Base-by-base conservation (phyloP, 2,329 filamentous ascomycete genomes). In the Epichloe scottii region DNA sequence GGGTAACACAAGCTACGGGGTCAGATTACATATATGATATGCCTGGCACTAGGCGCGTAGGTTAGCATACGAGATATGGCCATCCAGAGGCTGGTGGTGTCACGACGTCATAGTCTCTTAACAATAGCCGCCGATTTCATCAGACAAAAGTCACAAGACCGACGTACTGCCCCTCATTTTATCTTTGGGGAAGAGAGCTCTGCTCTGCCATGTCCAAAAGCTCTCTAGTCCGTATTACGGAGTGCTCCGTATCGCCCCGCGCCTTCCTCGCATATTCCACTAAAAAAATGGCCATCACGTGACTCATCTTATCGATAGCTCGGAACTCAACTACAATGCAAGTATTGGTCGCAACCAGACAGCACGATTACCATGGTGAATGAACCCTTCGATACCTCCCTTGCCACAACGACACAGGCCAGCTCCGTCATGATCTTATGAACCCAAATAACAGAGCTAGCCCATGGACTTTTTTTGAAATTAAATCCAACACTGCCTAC, bases 231-330 rank as follows among this genome's bases (percentile, higher is more conserved):
- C n/a, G n/a, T n/a, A n/a, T n/a, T n/a, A n/a, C n/a, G n/a, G n/a
- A n/a, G n/a, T n/a, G n/a, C n/a, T n/a, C n/a, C n/a, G n/a, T n/a
- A n/a, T n/a, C n/a, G 34, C 41, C 50, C 41, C 21, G 49, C 46
- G 41, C 26, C 48, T 53, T 51, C 40, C 37, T 19, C 51, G 52
- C 49, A 53, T 53, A 49, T 53, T 49, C 51, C 19, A 53, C 33
- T 8, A 8, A 15, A 6, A 35, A 23, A 2, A 35, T 14, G 4
- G 10, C 0, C 1, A 23, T 51, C 52, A 53, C 52, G 52, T 53
- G 52, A 51, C 12, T 4, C 0, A 1, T 6, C 1, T 40, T 51
- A 54, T 54, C 52, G 52, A 54, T 54, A 51, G 15, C 10, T 21
- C 5, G 15, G 14, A 37, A 39, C 21, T 38, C 12, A 26, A 33